Evolutionary conservation across 179 eudicot species (phyloP), one percentile per base, ranked within the genome.

Genomic region (Sideroxylon spinosum): DNA sequence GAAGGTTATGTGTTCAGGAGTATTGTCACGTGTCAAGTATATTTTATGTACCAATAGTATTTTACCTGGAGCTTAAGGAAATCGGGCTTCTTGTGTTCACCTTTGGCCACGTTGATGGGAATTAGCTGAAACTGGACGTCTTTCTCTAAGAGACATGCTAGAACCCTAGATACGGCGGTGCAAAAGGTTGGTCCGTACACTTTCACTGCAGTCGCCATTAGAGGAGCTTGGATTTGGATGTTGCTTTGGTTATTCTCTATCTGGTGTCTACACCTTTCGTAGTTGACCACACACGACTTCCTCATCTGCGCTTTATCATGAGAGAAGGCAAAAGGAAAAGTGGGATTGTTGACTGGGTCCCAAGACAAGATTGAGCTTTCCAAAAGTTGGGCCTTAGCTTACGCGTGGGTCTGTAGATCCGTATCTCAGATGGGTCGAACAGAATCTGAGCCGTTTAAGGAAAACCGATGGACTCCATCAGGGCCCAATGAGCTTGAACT

Each of bases 101-200:
- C 93, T 79, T 93, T 93, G 71, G 93, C 78, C 97, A 93, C 88
- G 84, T 85, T 81, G 76, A 93, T 82, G 71, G 78, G 79, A 74
- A 90, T 57, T 74, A 85, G 90, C 70, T 92, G 84, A 84, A 81
- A 93, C 0, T 79, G 85, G 46, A 93, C 92, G 17, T 93, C 90
- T 82, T 93, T 93, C 78, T 93, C 98, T 1, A 90, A 26, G 5
- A 93, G 88, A 81, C 93, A 89, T 37, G 82, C 89, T 17, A 93
- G 76, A 64, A 91, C 98, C 70, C 98, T 89, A 4, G 92, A 85
- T 53, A 91, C 98, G 0, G 97, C 97, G 25, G 93, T 82, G 16
- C 97, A 93, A 14, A 90, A 7, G 2, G 97, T 77, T 11, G 98
- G 92, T 9, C 98, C 98, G 85, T 93, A 89, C 83, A 93, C 93